A percentile compares a stretch with the other conserved stretches of the same genome.
Evolutionary conservation across 768 basidiomycete species (phyloP).

Genomic region (Megacollybia marginata): DNA sequence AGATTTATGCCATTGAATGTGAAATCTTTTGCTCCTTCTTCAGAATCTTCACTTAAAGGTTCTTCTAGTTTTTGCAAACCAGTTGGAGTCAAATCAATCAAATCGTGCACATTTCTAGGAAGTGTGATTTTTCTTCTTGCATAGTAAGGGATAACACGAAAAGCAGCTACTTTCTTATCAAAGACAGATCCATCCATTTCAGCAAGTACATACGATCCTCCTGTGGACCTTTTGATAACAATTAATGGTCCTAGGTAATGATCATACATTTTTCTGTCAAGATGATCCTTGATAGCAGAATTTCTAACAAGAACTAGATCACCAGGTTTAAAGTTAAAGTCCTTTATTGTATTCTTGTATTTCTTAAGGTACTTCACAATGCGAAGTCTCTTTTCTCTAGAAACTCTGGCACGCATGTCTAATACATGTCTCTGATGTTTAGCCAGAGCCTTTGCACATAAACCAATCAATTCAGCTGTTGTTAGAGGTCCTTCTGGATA

Average conservation of each 20-base stretch:
- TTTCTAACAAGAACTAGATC: not conserved
- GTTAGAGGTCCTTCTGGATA: not conserved
- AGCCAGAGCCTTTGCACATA: not conserved
- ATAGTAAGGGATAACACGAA: not conserved
- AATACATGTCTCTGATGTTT: not conserved
- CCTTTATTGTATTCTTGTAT: not conserved
- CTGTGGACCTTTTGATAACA: not conserved
- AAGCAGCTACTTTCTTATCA: not conserved
- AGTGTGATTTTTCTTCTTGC: not conserved
- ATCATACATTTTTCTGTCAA: not conserved
- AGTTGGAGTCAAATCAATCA: not conserved
- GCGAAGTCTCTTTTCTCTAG: not conserved
- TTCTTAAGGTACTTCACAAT: not conserved
- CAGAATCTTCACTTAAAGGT: too few relatives aligned
- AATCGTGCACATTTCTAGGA: not conserved
- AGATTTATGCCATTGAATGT: too few relatives aligned
- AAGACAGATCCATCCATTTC: not conserved
- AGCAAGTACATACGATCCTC: not conserved
- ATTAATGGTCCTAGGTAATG: not conserved
- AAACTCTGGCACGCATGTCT: not conserved
- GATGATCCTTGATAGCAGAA: not conserved
- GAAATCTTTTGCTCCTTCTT: too few relatives aligned
- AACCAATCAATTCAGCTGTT: not conserved
- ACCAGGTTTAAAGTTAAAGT: not conserved
- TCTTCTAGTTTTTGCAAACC: not conserved